Evolutionary conservation across 106 monocot species (phyloP).

Genomic region (Dactylorhiza incarnata): DNA sequence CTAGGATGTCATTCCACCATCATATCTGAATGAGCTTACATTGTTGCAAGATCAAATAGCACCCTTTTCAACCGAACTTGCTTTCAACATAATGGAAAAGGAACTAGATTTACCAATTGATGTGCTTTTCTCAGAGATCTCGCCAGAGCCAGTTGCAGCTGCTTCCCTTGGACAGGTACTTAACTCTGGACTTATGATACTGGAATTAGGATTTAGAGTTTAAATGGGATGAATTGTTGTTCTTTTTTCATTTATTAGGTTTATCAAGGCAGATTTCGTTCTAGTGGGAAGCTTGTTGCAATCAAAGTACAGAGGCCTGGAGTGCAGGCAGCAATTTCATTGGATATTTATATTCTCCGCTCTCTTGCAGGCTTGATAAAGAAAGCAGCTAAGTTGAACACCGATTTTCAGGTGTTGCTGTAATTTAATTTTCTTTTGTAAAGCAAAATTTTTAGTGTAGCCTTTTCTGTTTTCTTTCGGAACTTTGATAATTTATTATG

Average conservation of each 20-base stretch:
- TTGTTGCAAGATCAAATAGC: slow-evolving; percentile 93
- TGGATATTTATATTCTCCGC: slow-evolving; percentile 92
- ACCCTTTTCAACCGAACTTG: slow-evolving; percentile 87
- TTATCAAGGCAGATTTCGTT: slow-evolving; percentile 79
- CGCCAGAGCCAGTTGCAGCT: slow-evolving; percentile 90
- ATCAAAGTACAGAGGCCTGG: slow-evolving; percentile 99
- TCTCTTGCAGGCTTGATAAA: slow-evolving; percentile 69
- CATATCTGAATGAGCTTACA: slow-evolving; percentile 86
- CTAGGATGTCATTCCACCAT: slow-evolving; percentile 95
- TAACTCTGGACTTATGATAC: not conserved
- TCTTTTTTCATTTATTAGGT: slow-evolving; percentile 48
- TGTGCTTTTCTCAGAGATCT: slow-evolving; percentile 80
- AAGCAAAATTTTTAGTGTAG: not conserved
- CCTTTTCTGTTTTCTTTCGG: not conserved
- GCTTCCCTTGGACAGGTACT: slow-evolving; percentile 95
- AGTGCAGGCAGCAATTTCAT: slow-evolving; percentile 91
- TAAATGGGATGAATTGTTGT: not conserved
- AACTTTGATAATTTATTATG: slow-evolving; percentile 5
- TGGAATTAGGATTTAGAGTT: not conserved
- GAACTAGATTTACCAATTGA: slow-evolving; percentile 82
- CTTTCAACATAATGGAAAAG: slow-evolving; percentile 79
- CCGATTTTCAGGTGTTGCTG: slow-evolving; percentile 72
- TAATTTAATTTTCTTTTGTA: not conserved
- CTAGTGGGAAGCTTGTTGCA: slow-evolving; percentile 76
- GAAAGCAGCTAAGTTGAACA: slow-evolving; percentile 76